A percentile compares a stretch with the other conserved stretches of the same genome.
These are phyloP conservation scores for Ceratocystis alfenasii DNA, from an alignment of 2,329 filamentous ascomycete species.

Conservation along the genomic window DNA sequence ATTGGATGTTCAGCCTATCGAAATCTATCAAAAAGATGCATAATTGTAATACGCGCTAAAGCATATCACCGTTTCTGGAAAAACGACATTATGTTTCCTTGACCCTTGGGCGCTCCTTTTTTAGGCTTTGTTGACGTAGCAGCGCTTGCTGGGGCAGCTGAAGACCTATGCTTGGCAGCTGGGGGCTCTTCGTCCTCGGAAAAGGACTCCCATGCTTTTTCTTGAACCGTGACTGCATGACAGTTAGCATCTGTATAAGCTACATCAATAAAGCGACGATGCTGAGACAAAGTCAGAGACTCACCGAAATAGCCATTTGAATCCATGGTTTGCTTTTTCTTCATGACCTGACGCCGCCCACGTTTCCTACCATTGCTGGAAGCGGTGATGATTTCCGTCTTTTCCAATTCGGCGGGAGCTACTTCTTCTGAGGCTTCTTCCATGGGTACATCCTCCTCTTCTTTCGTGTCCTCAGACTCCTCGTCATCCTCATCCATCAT, in stretches of 20 bases:
- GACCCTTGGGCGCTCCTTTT: conserved; percentile 48
- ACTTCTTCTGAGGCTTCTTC: conserved; percentile 34
- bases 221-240: conserved; percentile 65
- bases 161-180: conserved; percentile 38
- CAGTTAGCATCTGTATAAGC: conserved; percentile 14
- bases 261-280: background rate
- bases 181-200: conserved; percentile 67
- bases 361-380: conserved; percentile 52
- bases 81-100: conserved; percentile 85
- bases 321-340: conserved; percentile 76
- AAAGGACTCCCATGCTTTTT: conserved; percentile 80
- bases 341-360: conserved; percentile 68
- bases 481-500: conserved; percentile 43
- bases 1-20: background rate
- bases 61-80: conserved; percentile 61
- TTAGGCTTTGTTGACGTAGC: conserved; percentile 40
- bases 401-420: conserved; percentile 30
- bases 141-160: conserved; percentile 34
- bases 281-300: conserved; percentile 26
- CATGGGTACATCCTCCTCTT: conserved; percentile 40
- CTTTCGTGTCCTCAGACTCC: conserved; percentile 32
- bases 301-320: conserved; percentile 81
- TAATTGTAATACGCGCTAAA: background rate
- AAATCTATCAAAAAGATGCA: background rate
- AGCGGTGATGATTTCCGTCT: conserved; percentile 43